phyloP scores from a whole-genome alignment of 768 basidiomycete species.

The Lanmaoa rubissima region DNA sequence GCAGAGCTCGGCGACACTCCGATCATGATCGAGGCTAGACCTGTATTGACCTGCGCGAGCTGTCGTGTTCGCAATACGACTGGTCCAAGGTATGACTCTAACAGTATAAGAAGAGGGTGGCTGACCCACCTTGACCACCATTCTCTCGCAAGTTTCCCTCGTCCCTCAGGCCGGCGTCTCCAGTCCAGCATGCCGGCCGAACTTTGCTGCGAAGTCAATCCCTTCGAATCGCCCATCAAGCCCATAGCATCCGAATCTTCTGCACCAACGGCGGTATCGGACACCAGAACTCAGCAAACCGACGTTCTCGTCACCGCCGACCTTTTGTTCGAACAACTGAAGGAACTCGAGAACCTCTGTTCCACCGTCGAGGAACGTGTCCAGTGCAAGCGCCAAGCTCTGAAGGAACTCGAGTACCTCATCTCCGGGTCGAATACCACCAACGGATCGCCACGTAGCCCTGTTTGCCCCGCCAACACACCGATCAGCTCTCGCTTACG shows the following conservation, averaged over 20 bases:
- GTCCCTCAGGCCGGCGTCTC: not conserved
- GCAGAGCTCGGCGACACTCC: not conserved
- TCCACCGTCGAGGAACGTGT: slow-evolving; percentile 25
- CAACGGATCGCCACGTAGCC: slow-evolving; percentile 16
- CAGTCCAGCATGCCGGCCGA: slow-evolving; percentile 9
- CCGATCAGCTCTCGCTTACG: slow-evolving; percentile 16
- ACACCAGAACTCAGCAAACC: slow-evolving; percentile 4
- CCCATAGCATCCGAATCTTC: not conserved
- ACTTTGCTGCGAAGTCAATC: slow-evolving; percentile 3
- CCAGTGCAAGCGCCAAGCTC: slow-evolving; percentile 19
- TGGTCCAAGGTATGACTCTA: slow-evolving; percentile 2
- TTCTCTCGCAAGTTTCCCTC: not conserved
- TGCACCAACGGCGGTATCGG: not conserved
- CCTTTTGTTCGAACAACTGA: slow-evolving; percentile 27
- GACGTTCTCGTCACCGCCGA: slow-evolving; percentile 31
- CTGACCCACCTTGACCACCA: not conserved
- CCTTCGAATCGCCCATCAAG: slow-evolving; percentile 25
- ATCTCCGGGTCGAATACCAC: slow-evolving; percentile 9
- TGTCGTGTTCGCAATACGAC: slow-evolving; percentile 13
- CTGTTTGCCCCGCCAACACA: slow-evolving; percentile 23
- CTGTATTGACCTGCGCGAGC: too few species aligned
- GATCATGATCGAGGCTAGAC: not conserved
- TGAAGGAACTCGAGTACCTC: slow-evolving; percentile 26
- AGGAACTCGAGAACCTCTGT: slow-evolving; percentile 24
- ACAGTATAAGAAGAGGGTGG: slow-evolving; percentile 12